These are phyloP conservation scores for Trichophyton mentagrophytes DNA, from an alignment of 2,329 filamentous ascomycete species.

Conservation along the genomic window DNA sequence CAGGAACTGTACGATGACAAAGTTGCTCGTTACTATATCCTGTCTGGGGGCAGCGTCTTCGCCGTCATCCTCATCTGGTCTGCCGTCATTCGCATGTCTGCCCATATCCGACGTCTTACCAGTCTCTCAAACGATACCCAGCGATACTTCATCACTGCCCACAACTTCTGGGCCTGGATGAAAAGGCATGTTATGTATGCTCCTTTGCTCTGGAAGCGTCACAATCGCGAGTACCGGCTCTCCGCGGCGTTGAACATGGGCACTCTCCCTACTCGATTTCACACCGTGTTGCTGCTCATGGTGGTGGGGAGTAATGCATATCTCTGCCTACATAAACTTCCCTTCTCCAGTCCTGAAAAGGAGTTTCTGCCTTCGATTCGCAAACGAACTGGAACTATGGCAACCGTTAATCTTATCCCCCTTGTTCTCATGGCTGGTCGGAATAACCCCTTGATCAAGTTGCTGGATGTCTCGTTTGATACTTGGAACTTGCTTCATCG, in stretches of 20 bases:
- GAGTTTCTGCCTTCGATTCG: constrained; percentile 29
- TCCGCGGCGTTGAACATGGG: constrained; percentile 34
- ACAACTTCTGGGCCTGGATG: constrained; percentile 47
- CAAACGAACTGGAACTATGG: constrained; percentile 30
- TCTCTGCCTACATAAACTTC: constrained; percentile 39
- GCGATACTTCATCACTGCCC: constrained; percentile 57
- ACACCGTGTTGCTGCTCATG: constrained; percentile 29
- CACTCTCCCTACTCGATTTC: constrained; percentile 35
- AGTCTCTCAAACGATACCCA: constrained; percentile 70
- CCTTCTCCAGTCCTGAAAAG: constrained; percentile 22
- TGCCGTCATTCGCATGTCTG: constrained; percentile 45
- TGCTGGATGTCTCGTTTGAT: constrained; percentile 26
- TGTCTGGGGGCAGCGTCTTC: constrained; percentile 52
- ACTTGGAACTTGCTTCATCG: constrained; percentile 50
- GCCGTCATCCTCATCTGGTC: constrained; percentile 55
- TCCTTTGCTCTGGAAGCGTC: constrained; percentile 32
- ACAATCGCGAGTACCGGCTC: constrained; percentile 35
- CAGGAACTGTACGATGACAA: constrained; percentile 36
- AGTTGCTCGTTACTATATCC: constrained; percentile 48
- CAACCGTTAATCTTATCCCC: constrained; percentile 28
- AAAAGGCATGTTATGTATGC: constrained; percentile 52
- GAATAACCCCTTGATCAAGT: constrained; percentile 28
- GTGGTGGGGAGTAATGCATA: constrained; percentile 34
- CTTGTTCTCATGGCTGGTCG: constrained; percentile 27
- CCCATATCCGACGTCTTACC: constrained; percentile 59